phyloP scores from a whole-genome alignment of 768 basidiomycete genomes.

The Mycena chlorophos region DNA sequence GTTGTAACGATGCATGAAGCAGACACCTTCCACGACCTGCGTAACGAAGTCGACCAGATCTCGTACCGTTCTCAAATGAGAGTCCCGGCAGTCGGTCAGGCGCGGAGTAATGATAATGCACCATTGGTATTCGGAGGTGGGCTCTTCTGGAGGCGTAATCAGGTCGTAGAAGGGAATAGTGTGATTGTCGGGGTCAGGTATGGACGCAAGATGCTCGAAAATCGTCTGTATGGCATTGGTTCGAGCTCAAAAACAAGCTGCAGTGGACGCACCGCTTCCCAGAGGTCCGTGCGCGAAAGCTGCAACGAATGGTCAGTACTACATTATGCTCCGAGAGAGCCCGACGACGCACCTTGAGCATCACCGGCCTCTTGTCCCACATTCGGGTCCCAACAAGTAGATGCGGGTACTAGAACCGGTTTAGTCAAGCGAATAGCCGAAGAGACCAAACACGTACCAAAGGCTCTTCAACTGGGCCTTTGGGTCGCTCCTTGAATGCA shows the following conservation, averaged over 20 bases:
- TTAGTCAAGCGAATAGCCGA: too few species aligned
- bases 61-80: conserved; percentile 13
- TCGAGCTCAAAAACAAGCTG: neutral
- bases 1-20: conserved; percentile 24
- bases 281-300: conserved; percentile 20
- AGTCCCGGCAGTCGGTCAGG: conserved; percentile 16
- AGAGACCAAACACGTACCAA: conserved; percentile 6
- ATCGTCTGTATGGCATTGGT: neutral
- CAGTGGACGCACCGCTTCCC: conserved; percentile 14
- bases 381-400: conserved; percentile 16
- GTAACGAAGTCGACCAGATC: conserved; percentile 18
- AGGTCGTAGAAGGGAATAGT: conserved; percentile 23
- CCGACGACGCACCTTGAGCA: too few species aligned
- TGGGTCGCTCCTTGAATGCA: conserved; percentile 16
- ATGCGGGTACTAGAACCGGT: conserved; percentile 16
- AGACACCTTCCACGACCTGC: conserved; percentile 21
- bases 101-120: conserved; percentile 21
- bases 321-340: too few species aligned
- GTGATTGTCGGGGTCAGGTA: conserved; percentile 21
- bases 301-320: too few species aligned
- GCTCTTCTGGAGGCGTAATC: conserved; percentile 7
- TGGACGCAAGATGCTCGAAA: conserved; percentile 14
- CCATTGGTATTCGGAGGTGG: conserved; percentile 5
- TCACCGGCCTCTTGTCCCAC: conserved; percentile 19
- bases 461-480: conserved; percentile 11